Conservation (phyloP, 495 filamentous ascomycete species). For the Tetracladium setigerum region DNA sequence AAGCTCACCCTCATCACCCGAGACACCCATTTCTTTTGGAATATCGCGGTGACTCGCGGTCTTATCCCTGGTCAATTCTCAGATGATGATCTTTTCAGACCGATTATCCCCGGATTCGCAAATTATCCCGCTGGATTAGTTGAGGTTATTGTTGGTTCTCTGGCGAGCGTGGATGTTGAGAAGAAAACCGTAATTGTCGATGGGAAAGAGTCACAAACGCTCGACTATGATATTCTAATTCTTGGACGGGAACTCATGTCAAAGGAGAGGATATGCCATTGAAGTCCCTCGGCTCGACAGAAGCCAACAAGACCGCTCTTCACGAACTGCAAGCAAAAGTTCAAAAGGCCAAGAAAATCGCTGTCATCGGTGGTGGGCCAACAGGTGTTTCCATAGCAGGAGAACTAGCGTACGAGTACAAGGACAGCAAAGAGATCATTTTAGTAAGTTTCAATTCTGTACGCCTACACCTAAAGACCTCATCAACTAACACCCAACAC, state of each 20-base stretch:
- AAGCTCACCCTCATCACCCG: conserved; percentile 29
- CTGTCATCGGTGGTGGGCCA: conserved; percentile 59
- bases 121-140: conserved; percentile 40
- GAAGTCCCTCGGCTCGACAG: conserved; percentile 35
- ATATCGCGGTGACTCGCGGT: conserved; percentile 26
- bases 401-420: conserved; percentile 46
- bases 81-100: conserved; percentile 24
- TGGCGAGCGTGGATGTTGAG: conserved; percentile 36
- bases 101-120: conserved; percentile 37
- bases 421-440: conserved; percentile 15
- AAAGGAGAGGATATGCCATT: conserved; percentile 35
- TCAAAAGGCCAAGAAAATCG: conserved; percentile 45
- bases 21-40: conserved; percentile 30
- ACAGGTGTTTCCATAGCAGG: conserved; percentile 58
- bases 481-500: conserved; percentile 9
- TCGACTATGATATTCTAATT: conserved; percentile 45
- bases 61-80: conserved; percentile 26
- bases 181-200: conserved; percentile 34
- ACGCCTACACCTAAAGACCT: conserved; percentile 13
- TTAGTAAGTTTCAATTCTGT: conserved; percentile 18
- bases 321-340: conserved; percentile 38
- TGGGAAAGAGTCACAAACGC: conserved; percentile 13
- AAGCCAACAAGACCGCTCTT: conserved; percentile 35
- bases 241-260: conserved; percentile 41
- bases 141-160: conserved; percentile 48